Conservation (phyloP, 495 filamentous ascomycete species). For the Aspergillus affinis region DNA sequence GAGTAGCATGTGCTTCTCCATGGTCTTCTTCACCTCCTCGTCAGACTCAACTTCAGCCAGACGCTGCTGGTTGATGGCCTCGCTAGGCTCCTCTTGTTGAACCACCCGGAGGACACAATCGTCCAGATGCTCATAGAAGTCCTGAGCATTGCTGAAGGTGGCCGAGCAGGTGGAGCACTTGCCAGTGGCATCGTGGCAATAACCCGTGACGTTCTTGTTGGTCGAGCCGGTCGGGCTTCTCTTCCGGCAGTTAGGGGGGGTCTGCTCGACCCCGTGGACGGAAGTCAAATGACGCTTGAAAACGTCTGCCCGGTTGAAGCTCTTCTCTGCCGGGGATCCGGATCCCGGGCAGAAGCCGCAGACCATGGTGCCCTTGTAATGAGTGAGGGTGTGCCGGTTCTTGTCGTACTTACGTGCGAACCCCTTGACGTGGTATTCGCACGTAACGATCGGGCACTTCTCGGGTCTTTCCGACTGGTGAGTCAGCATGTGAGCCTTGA, state of each 20-base stretch:
- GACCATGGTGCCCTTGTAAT: constrained; percentile 99
- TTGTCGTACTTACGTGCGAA: constrained; percentile 99
- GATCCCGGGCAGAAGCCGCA: constrained; percentile 96
- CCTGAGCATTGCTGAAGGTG: constrained; percentile 91
- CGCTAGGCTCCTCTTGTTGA: constrained; percentile 93
- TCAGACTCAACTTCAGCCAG: constrained; percentile 83
- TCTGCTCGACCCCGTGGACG: constrained; percentile 93
- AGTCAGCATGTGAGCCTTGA: constrained; percentile 95
- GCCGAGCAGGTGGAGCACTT: constrained; percentile 94
- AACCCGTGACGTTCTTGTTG: constrained; percentile 58
- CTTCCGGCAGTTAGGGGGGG: constrained; percentile 91
- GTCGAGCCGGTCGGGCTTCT: constrained; percentile 57
- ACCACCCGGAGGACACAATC: constrained; percentile 98
- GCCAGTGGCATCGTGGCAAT: constrained; percentile 75
- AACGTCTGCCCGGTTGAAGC: constrained; percentile 97
- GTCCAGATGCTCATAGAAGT: constrained; percentile 99
- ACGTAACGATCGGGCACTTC: constrained; percentile 92
- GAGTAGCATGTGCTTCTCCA: constrained; percentile 75
- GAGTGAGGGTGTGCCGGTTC: constrained; percentile 95
- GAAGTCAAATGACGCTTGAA: constrained; percentile 97
- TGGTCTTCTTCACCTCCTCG: constrained; percentile 75
- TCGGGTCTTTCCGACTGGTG: constrained; percentile 92
- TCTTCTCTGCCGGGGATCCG: constrained; percentile 91
- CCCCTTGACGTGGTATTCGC: constrained; percentile 93
- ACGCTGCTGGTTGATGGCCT: constrained; percentile 88